Evolutionary conservation across 306 rosid species (phyloP).

Genomic region (Prinsepia uniflora): DNA sequence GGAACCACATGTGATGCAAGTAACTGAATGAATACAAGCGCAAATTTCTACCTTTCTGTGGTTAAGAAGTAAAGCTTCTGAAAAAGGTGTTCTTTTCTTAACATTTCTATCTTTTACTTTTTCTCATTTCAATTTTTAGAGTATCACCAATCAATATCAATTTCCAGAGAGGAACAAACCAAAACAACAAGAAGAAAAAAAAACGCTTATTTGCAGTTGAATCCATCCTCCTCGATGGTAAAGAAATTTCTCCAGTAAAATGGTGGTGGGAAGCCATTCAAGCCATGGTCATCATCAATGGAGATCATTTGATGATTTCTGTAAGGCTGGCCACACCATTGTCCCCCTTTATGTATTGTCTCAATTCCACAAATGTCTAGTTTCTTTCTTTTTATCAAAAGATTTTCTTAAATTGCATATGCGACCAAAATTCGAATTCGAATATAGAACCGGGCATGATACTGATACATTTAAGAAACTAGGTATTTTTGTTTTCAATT

Average conservation of each 20-base stretch:
- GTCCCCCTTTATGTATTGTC: not conserved
- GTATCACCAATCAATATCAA: not conserved
- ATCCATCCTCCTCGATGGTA: not conserved
- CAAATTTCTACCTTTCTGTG: slow-evolving; percentile 3
- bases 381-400: not conserved
- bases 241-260: slow-evolving; percentile 2
- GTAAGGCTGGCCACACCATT: not conserved
- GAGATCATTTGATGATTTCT: not conserved
- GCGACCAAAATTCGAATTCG: too few relatives aligned
- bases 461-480: not conserved
- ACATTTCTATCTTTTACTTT: not conserved
- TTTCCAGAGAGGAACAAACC: not conserved
- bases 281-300: slow-evolving; percentile 4
- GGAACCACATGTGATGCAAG: not conserved
- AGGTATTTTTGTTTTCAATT: not conserved
- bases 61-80: not conserved
- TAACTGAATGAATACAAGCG: not conserved
- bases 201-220: slow-evolving; percentile 5
- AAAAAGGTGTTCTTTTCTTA: not conserved
- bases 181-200: not conserved
- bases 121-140: not conserved
- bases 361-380: not conserved
- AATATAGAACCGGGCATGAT: too few relatives aligned
- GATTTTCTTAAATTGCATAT: too few relatives aligned
- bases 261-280: slow-evolving; percentile 17